Evolutionary conservation across 768 basidiomycete species (phyloP).

Genomic region (Trametes gibbosa): DNA sequence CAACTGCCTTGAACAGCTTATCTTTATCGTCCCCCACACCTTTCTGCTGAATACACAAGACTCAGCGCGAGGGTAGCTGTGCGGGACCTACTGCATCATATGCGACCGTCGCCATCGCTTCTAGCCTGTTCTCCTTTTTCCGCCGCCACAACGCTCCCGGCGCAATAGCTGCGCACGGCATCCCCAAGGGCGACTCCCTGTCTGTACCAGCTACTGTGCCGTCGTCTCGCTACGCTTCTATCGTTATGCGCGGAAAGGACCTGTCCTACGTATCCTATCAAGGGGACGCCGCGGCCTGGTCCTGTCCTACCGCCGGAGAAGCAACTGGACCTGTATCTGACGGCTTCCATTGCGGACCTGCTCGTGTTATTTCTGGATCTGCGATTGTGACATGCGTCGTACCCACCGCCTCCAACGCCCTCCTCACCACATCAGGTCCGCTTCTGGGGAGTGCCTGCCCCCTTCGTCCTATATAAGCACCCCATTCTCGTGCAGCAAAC

Average conservation of each 20-base stretch:
- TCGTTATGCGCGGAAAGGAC: too few species aligned
- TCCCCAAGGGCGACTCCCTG: background rate
- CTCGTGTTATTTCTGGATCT: background rate
- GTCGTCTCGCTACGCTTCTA: background rate
- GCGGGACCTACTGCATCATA: slow-evolving; percentile 10
- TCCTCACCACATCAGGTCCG: slow-evolving; percentile 1
- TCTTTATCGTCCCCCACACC: background rate
- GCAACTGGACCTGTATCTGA: slow-evolving; percentile 3
- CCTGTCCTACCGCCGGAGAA: slow-evolving; percentile 7
- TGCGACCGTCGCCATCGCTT: background rate
- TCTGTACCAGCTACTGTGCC: background rate
- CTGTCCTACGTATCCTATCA: background rate
- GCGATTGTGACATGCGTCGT: slow-evolving; percentile 1
- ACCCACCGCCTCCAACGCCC: background rate
- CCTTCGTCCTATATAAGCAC: slow-evolving; percentile 10
- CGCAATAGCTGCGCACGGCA: background rate
- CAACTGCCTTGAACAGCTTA: slow-evolving; percentile 10
- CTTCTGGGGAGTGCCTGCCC: background rate
- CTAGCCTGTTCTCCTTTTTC: background rate
- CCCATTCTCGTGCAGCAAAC: background rate
- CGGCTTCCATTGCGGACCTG: slow-evolving; percentile 1
- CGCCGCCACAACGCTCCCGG: slow-evolving; percentile 7
- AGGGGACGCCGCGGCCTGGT: background rate
- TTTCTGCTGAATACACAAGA: background rate
- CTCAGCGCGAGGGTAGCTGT: background rate